Percentiles rank a stretch among this genome's conserved stretches.
phyloP scores from a whole-genome alignment of 2,329 filamentous ascomycete genomes.

The Huntiella abstrusa region DNA sequence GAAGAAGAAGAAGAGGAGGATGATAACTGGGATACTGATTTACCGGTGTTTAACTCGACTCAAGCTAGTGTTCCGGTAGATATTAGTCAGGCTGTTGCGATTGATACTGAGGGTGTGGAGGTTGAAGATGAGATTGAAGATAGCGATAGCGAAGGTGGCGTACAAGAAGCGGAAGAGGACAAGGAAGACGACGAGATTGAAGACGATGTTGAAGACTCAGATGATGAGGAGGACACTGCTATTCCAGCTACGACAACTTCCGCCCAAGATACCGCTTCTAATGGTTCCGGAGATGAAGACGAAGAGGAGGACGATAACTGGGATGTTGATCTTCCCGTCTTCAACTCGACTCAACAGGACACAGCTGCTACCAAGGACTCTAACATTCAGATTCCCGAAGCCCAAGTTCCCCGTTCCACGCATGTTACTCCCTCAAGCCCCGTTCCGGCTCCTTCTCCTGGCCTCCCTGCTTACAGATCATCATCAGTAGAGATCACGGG shows the following conservation, averaged over 20 bases:
- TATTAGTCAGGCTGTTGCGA: conserved; percentile 3
- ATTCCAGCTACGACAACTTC: neutral
- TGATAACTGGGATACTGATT: conserved; percentile 5
- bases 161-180: neutral
- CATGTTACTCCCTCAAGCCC: neutral
- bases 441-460: neutral
- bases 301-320: neutral
- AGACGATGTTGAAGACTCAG: neutral
- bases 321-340: conserved; percentile 10
- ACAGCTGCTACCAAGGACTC: no score
- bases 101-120: neutral
- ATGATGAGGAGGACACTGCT: neutral
- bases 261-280: neutral
- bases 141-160: neutral
- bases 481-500: neutral
- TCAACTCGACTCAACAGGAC: conserved; percentile 5
- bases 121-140: conserved; percentile 2
- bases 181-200: neutral
- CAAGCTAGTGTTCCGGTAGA: conserved; percentile 1
- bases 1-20: conserved; percentile 5
- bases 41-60: conserved; percentile 11
- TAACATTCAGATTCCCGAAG: no score
- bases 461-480: neutral
- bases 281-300: neutral
- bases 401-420: no score